Evolutionary conservation across 371 early-diverging fungal species (phyloP), one percentile per base, ranked within the genome.

Genomic region (Lichtheimia ramosa): DNA sequence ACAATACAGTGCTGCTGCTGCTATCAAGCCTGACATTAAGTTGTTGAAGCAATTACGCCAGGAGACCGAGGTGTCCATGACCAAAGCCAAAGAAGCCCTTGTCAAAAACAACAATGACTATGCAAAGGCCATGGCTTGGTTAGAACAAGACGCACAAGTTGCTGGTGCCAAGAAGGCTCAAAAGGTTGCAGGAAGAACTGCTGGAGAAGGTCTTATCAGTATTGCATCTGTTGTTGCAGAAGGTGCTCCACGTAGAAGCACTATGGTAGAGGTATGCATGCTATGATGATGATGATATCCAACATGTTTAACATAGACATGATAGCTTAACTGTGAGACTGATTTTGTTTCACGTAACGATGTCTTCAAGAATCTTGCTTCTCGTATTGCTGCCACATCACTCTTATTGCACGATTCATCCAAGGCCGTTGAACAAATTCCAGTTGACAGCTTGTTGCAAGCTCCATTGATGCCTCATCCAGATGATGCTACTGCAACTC

Each of bases 261-360:
- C 88, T 1, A 81, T 90, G 49, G 82, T 89, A 14, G 87, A 90
- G 78, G 89, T 89, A 81, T 58, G 23, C 20, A 50, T n/a, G 34
- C 18, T 23, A 24, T 48, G 46, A 5, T 20, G 20, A 18, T 50
- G 16, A 28, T n/a, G 48, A 25, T 27, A n/a, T 16, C 25, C 5
- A 14, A 7, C 5, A 46, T 16, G 14, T 20, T 16, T 51, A 23
- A 28, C 3, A 34, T 21, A n/a, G 5, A 1, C 74, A 4, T 14
- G 10, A n/a, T 82, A 92, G 86, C 66, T 93, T 54, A 90, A 92
- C 75, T 93, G 94, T 62, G 97, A 97, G 73, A 95, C 97, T 0
- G 97, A 97, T 70, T 97, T 97, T 81, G 97, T 96, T 7, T 89
- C 94, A 10, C 84, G 93, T 59, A 89, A 89, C 63, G 82, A 81